These are phyloP conservation scores for Fusarium albidum DNA, from an alignment of 2,329 filamentous ascomycete species.

Conservation along the genomic window DNA sequence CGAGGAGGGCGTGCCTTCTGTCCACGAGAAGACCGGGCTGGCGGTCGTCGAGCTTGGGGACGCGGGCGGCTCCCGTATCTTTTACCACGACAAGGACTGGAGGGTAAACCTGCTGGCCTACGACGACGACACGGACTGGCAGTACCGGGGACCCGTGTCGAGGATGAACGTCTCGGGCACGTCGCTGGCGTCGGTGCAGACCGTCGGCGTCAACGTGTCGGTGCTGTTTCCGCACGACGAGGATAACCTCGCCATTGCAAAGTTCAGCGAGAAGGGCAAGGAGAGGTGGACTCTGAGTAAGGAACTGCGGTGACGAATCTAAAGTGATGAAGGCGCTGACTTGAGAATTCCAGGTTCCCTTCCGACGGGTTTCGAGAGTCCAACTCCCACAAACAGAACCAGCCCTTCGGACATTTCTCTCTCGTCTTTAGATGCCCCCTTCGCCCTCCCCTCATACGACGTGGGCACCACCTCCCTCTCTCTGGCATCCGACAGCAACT, in stretches of 20 bases:
- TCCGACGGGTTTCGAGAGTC: conserved; percentile 23
- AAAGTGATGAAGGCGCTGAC: background rate
- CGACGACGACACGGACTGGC: conserved; percentile 35
- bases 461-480: background rate
- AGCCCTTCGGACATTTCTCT: conserved; percentile 14
- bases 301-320: background rate
- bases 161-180: conserved; percentile 10
- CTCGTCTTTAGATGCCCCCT: conserved; percentile 4
- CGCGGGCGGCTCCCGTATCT: conserved; percentile 25
- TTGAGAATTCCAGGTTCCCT: conserved; percentile 9
- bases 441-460: conserved; percentile 8
- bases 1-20: conserved; percentile 9
- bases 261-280: background rate
- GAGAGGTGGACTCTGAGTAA: conserved; percentile 7
- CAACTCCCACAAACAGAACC: conserved; percentile 24
- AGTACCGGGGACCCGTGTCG: conserved; percentile 26
- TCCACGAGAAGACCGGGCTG: conserved; percentile 29
- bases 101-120: conserved; percentile 24
- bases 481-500: background rate
- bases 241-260: conserved; percentile 18
- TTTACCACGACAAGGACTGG: conserved; percentile 30
- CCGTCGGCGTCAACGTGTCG: conserved; percentile 22
- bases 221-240: conserved; percentile 27
- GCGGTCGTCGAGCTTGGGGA: conserved; percentile 29
- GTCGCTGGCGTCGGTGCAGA: conserved; percentile 17